These are phyloP conservation scores for Jamesozyma jinghongensis DNA, from an alignment of 805 yeast genomes.

Conservation along the genomic window DNA sequence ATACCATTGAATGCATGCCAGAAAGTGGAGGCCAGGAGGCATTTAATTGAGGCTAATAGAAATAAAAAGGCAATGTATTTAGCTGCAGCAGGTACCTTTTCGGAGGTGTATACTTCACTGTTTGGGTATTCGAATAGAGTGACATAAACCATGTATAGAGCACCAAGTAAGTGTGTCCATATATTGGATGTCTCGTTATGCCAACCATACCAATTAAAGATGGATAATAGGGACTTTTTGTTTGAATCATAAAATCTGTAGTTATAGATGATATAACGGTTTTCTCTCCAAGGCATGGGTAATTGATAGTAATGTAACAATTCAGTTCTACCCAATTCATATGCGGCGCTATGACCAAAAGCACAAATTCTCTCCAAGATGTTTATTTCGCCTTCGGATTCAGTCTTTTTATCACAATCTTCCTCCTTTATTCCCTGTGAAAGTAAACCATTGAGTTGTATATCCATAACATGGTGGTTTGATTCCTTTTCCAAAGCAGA, in stretches of 20 bases:
- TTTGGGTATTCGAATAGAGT: slow-evolving; percentile 55
- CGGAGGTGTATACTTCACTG: slow-evolving; percentile 42
- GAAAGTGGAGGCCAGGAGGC: slow-evolving; percentile 65
- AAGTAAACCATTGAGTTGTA: too few species aligned
- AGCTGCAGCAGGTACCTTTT: slow-evolving; percentile 32
- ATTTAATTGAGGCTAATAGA: slow-evolving; percentile 61
- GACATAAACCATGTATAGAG: slow-evolving; percentile 47
- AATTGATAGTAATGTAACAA: slow-evolving; percentile 74
- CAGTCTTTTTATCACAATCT: too few species aligned
- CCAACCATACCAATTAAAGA: slow-evolving; percentile 38
- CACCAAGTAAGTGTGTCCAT: slow-evolving; percentile 84
- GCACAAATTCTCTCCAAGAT: slow-evolving; percentile 24
- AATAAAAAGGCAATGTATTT: slow-evolving; percentile 48
- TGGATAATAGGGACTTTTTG: slow-evolving; percentile 46
- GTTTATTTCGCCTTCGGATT: background rate
- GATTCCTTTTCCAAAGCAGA: too few species aligned
- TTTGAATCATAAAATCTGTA: slow-evolving; percentile 73
- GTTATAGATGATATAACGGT: slow-evolving; percentile 73
- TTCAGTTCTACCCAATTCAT: slow-evolving; percentile 34
- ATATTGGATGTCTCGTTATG: slow-evolving; percentile 91
- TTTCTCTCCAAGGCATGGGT: slow-evolving; percentile 91
- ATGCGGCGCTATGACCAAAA: slow-evolving; percentile 41
- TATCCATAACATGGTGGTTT: background rate
- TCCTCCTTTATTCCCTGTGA: background rate
- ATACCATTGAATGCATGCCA: slow-evolving; percentile 93